Evolutionary conservation across 805 yeast genomes (phyloP), one percentile per base, ranked within the genome.

Genomic region (Nematodospora valgi): DNA sequence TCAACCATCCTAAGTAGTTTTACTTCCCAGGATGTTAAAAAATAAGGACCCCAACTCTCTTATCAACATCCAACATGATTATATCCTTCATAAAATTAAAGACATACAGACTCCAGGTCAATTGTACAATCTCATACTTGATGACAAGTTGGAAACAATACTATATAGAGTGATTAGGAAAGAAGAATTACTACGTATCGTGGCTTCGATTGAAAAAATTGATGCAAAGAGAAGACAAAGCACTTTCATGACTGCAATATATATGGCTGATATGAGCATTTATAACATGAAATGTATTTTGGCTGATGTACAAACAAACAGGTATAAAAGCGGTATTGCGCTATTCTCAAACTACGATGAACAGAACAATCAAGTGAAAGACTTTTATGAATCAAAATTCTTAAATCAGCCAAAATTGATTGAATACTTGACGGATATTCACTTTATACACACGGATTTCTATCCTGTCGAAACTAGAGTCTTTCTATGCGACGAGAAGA

Each of bases 241-340:
- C 54, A 58, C 74, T 2, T 77, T 80, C 13, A 69, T 86, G 29
- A 91, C 83, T 45, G 97, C 88, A 5, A 64, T 93, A 7, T 93
- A 93, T 58, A 62, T 93, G 18, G 58, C 87, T 12, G 85, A 83
- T 33, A 88, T 95, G 1, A 59, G 78, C 4, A 59, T 63, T 23
- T 86, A 75, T 60, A 76, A 82, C 24, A 61, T 87, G 39, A 82
- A 80, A 38, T 89, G 98, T 58, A 69, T 93, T 14, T 58, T 78
- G 31, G 80, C 89, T 0, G 98, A 93, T 58, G 72, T 75, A 7
- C 64, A 68, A 14, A 83, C 91, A 1, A 65, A 74, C n/a, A 72
- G 94, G 38, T 93, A 89, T 60, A 77, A 77, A 37, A 73, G 70
- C 27, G 89, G 89, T 1, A 81, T 84, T 54, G 71, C 86, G 5